A percentile compares a stretch with the other conserved stretches of the same genome.
These are phyloP conservation scores for Globisporangium canariense DNA, from an alignment of 352 stramenopile genomes.

Conservation along the genomic window DNA sequence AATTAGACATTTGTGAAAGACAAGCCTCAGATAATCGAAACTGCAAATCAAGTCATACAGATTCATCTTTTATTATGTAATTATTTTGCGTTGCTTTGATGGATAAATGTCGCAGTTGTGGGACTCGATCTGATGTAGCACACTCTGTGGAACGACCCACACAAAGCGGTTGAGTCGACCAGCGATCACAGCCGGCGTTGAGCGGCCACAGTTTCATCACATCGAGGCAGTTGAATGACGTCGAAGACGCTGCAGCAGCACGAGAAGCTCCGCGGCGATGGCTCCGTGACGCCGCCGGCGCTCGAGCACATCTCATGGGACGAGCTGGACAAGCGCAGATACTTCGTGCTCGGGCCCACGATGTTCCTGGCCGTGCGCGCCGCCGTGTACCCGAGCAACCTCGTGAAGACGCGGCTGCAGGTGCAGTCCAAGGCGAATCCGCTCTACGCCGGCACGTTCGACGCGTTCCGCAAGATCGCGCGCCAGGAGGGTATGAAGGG, in stretches of 20 bases:
- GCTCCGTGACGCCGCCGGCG: slow-evolving; percentile 13
- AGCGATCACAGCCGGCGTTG: neutral
- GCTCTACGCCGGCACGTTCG: slow-evolving; percentile 76
- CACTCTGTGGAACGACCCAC: neutral
- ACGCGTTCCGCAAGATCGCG: slow-evolving; percentile 84
- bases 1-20: too few species aligned
- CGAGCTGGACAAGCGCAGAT: slow-evolving; percentile 86
- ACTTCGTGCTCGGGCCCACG: slow-evolving; percentile 79
- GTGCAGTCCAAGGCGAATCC: slow-evolving; percentile 71
- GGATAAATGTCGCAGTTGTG: neutral
- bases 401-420: slow-evolving; percentile 88
- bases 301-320: slow-evolving; percentile 88
- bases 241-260: neutral
- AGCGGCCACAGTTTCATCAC: slow-evolving; percentile 3
- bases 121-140: neutral
- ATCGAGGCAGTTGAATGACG: neutral
- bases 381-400: slow-evolving; percentile 83
- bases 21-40: too few species aligned
- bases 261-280: neutral
- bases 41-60: too few species aligned
- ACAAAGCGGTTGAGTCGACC: slow-evolving; percentile 2
- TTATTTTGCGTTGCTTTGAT: neutral
- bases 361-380: slow-evolving; percentile 82
- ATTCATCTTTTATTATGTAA: too few species aligned
- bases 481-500: slow-evolving; percentile 69